Conservation (phyloP, 2,329 filamentous ascomycete genomes). For the Fusarium sp. region DNA sequence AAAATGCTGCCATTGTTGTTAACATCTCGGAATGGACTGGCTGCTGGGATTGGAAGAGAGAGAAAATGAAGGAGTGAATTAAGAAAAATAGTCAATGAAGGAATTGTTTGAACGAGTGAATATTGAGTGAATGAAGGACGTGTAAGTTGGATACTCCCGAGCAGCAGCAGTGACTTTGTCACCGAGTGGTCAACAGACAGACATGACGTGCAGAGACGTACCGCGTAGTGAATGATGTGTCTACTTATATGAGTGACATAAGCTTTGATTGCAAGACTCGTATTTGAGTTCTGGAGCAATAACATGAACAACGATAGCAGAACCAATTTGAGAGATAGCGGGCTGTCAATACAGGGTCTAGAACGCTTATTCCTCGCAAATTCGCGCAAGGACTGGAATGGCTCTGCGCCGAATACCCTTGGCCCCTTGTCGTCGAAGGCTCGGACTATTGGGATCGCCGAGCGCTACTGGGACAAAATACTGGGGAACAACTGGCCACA, state of each 20-base stretch:
- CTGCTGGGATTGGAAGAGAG: background rate
- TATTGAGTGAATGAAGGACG: constrained; percentile 11
- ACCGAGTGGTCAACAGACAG: background rate
- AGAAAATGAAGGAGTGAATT: background rate
- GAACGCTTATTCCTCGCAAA: background rate
- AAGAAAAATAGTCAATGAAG: background rate
- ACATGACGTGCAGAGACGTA: background rate
- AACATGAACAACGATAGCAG: background rate
- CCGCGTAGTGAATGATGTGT: background rate
- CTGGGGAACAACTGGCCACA: background rate
- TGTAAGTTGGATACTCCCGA: background rate
- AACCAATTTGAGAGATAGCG: background rate
- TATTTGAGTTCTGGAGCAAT: constrained; percentile 3
- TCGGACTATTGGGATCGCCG: constrained; percentile 10
- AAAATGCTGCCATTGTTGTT: constrained; percentile 20
- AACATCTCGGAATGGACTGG: constrained; percentile 8
- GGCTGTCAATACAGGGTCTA: background rate
- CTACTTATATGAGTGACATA: too few species aligned
- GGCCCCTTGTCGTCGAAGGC: background rate
- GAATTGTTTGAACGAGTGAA: background rate
- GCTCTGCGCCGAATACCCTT: background rate
- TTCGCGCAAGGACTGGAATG: background rate
- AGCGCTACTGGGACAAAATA: background rate
- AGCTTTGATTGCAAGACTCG: constrained; percentile 5
- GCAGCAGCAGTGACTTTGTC: constrained; percentile 6